A percentile compares a stretch with the other conserved stretches of the same genome.
Conservation (phyloP, 1,284 basidiomycete species). For the Papiliotrema laurentii region DNA sequence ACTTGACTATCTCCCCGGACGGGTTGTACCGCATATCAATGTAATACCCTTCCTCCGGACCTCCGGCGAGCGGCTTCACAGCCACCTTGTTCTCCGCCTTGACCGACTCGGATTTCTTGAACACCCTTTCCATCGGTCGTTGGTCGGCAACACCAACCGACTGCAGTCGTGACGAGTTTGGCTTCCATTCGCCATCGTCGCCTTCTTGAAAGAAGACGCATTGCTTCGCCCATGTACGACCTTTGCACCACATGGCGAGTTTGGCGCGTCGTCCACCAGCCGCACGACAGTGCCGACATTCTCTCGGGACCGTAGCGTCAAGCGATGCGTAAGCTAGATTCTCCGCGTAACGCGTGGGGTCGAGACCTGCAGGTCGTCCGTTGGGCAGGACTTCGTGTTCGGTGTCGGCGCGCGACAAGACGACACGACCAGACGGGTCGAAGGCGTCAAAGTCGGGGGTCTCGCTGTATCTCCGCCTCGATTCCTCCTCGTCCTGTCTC, state of each 20-base stretch:
- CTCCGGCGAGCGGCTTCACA: background rate
- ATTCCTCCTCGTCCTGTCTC: background rate
- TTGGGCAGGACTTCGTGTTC: background rate
- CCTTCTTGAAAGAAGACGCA: constrained; percentile 8
- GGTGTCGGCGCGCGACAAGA: background rate
- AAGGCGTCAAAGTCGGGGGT: too few relatives aligned
- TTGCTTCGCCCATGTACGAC: constrained; percentile 11
- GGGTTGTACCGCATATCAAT: background rate
- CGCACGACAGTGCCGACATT: constrained; percentile 9
- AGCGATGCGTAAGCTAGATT: background rate
- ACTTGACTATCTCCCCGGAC: background rate
- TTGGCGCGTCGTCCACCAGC: constrained; percentile 11
- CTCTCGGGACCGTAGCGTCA: background rate
- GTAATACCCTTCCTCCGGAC: background rate
- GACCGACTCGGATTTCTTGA: background rate
- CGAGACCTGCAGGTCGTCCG: background rate
- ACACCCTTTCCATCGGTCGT: too few relatives aligned
- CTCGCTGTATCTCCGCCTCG: background rate
- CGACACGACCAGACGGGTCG: too few relatives aligned
- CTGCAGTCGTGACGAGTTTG: too few relatives aligned
- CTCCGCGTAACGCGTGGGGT: background rate
- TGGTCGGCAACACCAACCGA: too few relatives aligned
- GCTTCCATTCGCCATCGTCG: background rate
- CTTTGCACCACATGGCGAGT: constrained; percentile 14
- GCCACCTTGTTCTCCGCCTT: background rate